Percentiles rank a stretch among this genome's conserved stretches.
Conservation (phyloP, 305 asterid genomes). For the Caryopteris hybrid region DNA sequence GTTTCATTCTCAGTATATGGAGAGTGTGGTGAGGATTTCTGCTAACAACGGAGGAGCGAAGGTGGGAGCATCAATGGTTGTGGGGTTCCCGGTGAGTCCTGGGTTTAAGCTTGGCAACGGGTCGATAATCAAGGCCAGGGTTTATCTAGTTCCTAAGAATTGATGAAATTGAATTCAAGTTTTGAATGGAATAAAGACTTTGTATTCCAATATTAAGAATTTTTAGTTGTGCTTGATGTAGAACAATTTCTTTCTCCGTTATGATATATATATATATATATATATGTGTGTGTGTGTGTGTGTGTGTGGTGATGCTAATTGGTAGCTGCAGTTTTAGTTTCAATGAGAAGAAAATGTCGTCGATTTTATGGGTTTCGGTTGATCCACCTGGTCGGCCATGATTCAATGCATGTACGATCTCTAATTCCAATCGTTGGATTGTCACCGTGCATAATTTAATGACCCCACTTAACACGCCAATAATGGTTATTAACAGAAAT, state of each 20-base stretch:
- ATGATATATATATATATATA: too few species aligned
- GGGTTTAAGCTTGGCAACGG: constrained; percentile 86
- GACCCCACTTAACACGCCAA: not conserved
- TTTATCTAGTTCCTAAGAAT: constrained; percentile 58
- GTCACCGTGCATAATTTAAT: too few species aligned
- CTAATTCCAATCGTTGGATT: too few species aligned
- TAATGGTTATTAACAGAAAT: not conserved
- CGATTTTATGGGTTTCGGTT: too few species aligned
- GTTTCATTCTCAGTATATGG: constrained; percentile 85
- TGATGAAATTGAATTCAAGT: constrained; percentile 6
- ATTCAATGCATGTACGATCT: too few species aligned
- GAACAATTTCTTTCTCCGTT: too few species aligned
- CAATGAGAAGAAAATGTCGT: too few species aligned
- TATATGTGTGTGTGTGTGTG: too few species aligned
- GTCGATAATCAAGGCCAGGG: constrained; percentile 71
- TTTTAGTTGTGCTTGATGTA: constrained; percentile 10
- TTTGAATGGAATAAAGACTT: not conserved
- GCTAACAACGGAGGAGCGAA: constrained; percentile 37
- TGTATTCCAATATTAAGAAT: not conserved
- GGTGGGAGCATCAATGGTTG: constrained; percentile 52
- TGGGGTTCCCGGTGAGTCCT: constrained; percentile 85
- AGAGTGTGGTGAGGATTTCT: constrained; percentile 63
- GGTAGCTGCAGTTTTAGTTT: too few species aligned
- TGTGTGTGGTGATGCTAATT: too few species aligned
- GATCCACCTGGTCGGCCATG: too few species aligned